Percentiles rank a stretch among this genome's conserved stretches.
Evolutionary conservation across 2,329 filamentous ascomycete genomes (phyloP).

Genomic region (Daldinia sp.): DNA sequence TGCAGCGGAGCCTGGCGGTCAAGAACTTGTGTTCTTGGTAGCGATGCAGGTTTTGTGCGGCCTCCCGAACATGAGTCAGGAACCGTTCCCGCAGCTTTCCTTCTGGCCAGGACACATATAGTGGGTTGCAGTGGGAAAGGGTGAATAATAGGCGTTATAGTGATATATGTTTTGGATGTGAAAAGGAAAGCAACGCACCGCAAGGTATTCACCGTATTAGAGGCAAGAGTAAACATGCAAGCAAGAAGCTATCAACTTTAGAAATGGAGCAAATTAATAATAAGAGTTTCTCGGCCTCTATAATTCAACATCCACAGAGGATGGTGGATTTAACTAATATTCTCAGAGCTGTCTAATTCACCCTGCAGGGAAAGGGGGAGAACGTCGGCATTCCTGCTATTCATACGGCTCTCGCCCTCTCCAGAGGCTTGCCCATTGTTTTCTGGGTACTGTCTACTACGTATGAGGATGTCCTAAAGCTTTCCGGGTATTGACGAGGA

Average conservation of each 20-base stretch:
- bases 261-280: background rate
- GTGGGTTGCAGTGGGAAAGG: conserved; percentile 15
- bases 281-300: background rate
- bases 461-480: conserved; percentile 16
- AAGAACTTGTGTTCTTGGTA: conserved; percentile 44
- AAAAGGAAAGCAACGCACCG: conserved; percentile 7
- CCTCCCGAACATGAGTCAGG: conserved; percentile 46
- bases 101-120: conserved; percentile 30
- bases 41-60: conserved; percentile 46
- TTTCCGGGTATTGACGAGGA: conserved; percentile 25
- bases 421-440: conserved; percentile 34
- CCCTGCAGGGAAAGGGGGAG: conserved; percentile 15
- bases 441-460: conserved; percentile 28
- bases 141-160: conserved; percentile 11
- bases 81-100: conserved; percentile 39
- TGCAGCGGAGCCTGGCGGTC: conserved; percentile 46
- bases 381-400: conserved; percentile 37
- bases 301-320: background rate
- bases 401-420: conserved; percentile 18
- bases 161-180: conserved; percentile 7
- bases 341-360: conserved; percentile 9
- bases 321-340: conserved; percentile 6
- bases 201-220: conserved; percentile 6
- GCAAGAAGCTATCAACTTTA: background rate
- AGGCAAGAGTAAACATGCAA: background rate